Percentiles rank a stretch among this genome's conserved stretches.
Evolutionary conservation across 352 stramenopile species (phyloP).

Genomic region (Globisporangium paddicum): DNA sequence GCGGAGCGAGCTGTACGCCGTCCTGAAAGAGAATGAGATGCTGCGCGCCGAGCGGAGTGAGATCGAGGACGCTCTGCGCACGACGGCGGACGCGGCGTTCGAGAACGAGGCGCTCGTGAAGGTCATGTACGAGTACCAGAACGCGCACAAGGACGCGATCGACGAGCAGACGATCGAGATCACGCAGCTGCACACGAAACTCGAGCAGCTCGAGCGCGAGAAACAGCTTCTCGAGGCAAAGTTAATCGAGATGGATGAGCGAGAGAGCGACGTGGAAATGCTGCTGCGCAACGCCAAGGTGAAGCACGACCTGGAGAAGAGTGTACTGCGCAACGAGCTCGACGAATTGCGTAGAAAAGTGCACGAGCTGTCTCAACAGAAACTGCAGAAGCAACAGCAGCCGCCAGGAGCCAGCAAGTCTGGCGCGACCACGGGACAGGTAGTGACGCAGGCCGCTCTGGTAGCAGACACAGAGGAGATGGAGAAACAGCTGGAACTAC

Average conservation of each 20-base stretch:
- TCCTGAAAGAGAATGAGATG: constrained; percentile 63
- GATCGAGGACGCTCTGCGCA: constrained; percentile 31
- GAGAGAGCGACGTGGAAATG: constrained; percentile 49
- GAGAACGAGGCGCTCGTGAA: constrained; percentile 41
- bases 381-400: constrained; percentile 33
- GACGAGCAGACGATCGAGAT: constrained; percentile 71
- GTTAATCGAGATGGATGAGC: constrained; percentile 74
- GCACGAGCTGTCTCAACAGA: constrained; percentile 24
- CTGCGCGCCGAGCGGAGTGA: constrained; percentile 35
- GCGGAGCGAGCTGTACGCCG: constrained; percentile 54
- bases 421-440: background rate
- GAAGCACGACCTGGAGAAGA: constrained; percentile 57
- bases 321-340: constrained; percentile 35
- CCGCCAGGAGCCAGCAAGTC: background rate
- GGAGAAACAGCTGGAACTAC: constrained; percentile 49
- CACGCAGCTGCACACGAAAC: constrained; percentile 44
- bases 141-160: constrained; percentile 43
- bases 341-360: constrained; percentile 35
- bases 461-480: constrained; percentile 30
- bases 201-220: constrained; percentile 47
- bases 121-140: constrained; percentile 47
- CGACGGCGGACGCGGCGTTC: constrained; percentile 28
- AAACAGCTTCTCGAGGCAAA: constrained; percentile 54
- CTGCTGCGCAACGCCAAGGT: constrained; percentile 37
- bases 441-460: background rate